Conservation (phyloP, 805 yeast genomes). For the Tetrapisispora pingtungensis region DNA sequence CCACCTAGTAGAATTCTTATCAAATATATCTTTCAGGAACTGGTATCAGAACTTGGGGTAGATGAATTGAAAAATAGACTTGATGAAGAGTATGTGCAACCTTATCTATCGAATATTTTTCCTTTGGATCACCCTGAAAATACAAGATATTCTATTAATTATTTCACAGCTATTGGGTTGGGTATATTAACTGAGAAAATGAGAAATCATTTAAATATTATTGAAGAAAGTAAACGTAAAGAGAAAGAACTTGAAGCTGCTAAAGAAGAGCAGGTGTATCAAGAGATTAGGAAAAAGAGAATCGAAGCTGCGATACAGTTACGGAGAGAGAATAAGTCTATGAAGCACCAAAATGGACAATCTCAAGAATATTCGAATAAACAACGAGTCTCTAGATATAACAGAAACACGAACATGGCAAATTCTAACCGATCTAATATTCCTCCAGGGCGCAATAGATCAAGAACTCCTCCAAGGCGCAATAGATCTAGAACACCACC, state of each 20-base stretch:
- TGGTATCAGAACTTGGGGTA: constrained; percentile 68
- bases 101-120: constrained; percentile 48
- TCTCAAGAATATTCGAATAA: neutral
- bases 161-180: constrained; percentile 84
- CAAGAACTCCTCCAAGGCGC: constrained; percentile 1
- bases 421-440: constrained; percentile 2
- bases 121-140: constrained; percentile 46
- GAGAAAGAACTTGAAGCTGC: constrained; percentile 6
- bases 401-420: neutral
- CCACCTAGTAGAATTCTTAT: constrained; percentile 72
- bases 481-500: neutral
- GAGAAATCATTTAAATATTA: constrained; percentile 44
- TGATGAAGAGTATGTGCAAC: constrained; percentile 41
- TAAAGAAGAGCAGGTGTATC: constrained; percentile 7
- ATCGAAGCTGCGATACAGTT: neutral
- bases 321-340: neutral
- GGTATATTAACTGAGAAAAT: constrained; percentile 76
- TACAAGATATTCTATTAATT: constrained; percentile 73
- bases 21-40: constrained; percentile 69
- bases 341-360: neutral
- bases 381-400: neutral
- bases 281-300: constrained; percentile 7
- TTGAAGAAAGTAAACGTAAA: constrained; percentile 17
- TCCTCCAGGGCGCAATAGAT: constrained; percentile 11
- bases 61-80: constrained; percentile 40